Conservation (phyloP, 495 filamentous ascomycete genomes). For the Bacidia gigantensis region DNA sequence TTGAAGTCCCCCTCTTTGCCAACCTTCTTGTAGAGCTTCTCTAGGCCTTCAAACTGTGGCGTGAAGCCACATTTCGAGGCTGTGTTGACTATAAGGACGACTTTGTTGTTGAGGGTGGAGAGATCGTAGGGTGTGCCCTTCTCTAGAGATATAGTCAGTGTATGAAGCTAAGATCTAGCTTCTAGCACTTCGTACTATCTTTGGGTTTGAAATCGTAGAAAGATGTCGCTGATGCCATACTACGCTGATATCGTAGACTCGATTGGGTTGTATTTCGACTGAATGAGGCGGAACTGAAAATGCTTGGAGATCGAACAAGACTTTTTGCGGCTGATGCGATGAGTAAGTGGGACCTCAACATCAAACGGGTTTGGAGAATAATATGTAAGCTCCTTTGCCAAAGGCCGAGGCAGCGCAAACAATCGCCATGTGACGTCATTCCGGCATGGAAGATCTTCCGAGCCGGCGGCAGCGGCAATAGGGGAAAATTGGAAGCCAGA, state of each 20-base stretch:
- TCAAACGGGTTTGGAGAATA: too few relatives aligned
- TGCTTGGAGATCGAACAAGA: not conserved
- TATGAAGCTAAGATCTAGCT: not conserved
- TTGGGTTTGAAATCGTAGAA: slow-evolving; percentile 88
- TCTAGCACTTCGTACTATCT: slow-evolving; percentile 46
- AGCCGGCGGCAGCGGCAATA: too few relatives aligned
- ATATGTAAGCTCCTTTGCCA: too few relatives aligned
- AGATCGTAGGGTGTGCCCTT: slow-evolving; percentile 61
- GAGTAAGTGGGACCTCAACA: too few relatives aligned
- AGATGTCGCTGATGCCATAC: slow-evolving; percentile 75
- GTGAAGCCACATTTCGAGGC: slow-evolving; percentile 99
- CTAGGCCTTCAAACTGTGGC: slow-evolving; percentile 83
- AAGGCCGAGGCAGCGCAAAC: too few relatives aligned
- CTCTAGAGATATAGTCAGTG: slow-evolving; percentile 35
- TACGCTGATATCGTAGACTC: not conserved
- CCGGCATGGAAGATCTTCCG: too few relatives aligned
- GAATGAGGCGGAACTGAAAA: not conserved
- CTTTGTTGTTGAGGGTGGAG: slow-evolving; percentile 63
- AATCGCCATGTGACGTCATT: too few relatives aligned
- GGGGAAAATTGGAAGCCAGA: too few relatives aligned
- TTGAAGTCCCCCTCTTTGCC: slow-evolving; percentile 40
- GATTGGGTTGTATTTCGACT: not conserved
- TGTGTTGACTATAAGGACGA: slow-evolving; percentile 94
- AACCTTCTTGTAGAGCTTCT: slow-evolving; percentile 76
- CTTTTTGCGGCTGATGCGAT: too few relatives aligned